Evolutionary conservation across 2,329 filamentous ascomycete genomes (phyloP).

Genomic region (Conoideocrella luteorostrata): DNA sequence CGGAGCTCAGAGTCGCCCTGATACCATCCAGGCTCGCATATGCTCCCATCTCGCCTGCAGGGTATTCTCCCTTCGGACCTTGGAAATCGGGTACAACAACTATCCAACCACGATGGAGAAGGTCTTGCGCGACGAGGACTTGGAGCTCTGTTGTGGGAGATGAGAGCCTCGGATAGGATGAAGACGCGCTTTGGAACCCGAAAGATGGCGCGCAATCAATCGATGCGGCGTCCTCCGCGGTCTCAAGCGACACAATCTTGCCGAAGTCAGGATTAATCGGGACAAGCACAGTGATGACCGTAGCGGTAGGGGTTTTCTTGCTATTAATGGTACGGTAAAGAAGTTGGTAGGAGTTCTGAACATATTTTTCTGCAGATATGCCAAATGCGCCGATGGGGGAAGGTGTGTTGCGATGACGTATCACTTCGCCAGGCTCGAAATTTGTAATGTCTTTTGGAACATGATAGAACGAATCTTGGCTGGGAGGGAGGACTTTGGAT

Average conservation of each 20-base stretch:
- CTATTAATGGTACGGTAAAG: constrained; percentile 32
- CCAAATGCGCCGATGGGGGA: constrained; percentile 14
- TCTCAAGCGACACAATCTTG: constrained; percentile 33
- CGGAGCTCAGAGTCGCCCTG: neutral
- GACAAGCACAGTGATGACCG: constrained; percentile 31
- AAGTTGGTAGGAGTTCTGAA: constrained; percentile 19
- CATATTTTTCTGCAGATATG: neutral
- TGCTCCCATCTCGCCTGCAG: neutral
- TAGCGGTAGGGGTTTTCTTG: constrained; percentile 23
- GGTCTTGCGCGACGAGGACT: neutral
- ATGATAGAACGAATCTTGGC: constrained; percentile 17
- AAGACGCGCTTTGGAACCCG: constrained; percentile 11
- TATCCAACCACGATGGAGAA: neutral
- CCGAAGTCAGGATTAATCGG: constrained; percentile 22
- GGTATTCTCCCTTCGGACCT: neutral
- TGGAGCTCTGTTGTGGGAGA: neutral
- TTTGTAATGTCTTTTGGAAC: constrained; percentile 12
- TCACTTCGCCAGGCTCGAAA: constrained; percentile 14
- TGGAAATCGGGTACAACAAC: neutral
- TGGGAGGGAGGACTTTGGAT: neutral
- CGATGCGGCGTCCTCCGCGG: constrained; percentile 31
- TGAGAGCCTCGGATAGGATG: neutral
- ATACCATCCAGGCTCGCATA: neutral
- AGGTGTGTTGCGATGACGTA: constrained; percentile 15
- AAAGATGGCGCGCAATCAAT: constrained; percentile 24